Evolutionary conservation across 164 flowering plant genomes (phyloP).

Genomic region (Vitis rupestris): DNA sequence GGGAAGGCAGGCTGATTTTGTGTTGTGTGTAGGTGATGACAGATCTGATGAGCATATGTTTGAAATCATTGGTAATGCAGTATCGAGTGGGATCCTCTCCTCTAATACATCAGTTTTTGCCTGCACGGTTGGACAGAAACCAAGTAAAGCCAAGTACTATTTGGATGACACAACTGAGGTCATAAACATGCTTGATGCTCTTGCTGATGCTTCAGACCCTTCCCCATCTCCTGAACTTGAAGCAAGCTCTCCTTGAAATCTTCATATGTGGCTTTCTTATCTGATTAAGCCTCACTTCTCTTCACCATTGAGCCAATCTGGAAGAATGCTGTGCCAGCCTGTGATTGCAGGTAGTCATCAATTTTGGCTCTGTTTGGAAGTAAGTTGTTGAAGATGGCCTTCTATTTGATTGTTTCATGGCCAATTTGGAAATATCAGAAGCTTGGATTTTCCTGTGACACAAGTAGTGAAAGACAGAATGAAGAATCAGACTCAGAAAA

Average conservation of each 20-base stretch:
- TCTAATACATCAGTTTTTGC: slow-evolving; percentile 39
- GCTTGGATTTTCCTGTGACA: slow-evolving; percentile 2
- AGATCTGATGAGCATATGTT: slow-evolving; percentile 72
- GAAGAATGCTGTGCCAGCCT: background rate
- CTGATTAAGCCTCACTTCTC: slow-evolving; percentile 2
- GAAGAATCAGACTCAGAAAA: no score
- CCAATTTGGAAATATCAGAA: slow-evolving; percentile 7
- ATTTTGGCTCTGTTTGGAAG: slow-evolving; percentile 15
- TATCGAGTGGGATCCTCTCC: slow-evolving; percentile 27
- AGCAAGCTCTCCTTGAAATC: slow-evolving; percentile 15
- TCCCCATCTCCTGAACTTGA: slow-evolving; percentile 16
- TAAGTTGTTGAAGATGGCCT: slow-evolving; percentile 1
- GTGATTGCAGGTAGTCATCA: background rate
- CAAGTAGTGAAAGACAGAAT: background rate
- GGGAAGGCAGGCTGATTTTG: slow-evolving; percentile 53
- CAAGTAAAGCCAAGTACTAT: slow-evolving; percentile 64
- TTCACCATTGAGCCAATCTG: background rate
- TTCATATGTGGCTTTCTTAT: slow-evolving; percentile 1
- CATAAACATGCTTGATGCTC: slow-evolving; percentile 40
- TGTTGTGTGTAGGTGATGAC: slow-evolving; percentile 61
- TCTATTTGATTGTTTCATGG: background rate
- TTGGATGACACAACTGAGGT: slow-evolving; percentile 55
- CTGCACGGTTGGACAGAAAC: slow-evolving; percentile 62
- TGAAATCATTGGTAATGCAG: slow-evolving; percentile 41
- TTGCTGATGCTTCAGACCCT: slow-evolving; percentile 46